A percentile compares a stretch with the other conserved stretches of the same genome.
Conservation (phyloP, 1,139 yeast species). For the Candida glucosophila region DNA sequence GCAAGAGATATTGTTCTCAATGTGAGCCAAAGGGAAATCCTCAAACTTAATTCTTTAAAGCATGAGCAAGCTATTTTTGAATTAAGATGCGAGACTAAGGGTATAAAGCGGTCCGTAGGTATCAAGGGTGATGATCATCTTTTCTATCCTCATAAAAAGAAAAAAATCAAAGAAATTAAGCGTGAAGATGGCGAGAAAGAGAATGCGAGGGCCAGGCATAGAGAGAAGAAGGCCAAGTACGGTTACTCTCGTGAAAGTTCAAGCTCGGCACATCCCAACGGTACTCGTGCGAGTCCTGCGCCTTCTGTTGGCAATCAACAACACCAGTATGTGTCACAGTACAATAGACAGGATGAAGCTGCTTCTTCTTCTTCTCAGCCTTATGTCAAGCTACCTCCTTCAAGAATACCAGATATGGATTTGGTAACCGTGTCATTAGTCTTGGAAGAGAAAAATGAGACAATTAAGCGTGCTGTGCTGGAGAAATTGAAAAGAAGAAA, state of each 20-base stretch:
- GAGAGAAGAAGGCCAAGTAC: constrained; percentile 15
- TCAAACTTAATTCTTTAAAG: constrained; percentile 50
- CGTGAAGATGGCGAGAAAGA: constrained; percentile 32
- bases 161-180: constrained; percentile 37
- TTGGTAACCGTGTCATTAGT: constrained; percentile 75
- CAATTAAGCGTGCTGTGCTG: constrained; percentile 72
- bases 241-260: constrained; percentile 12
- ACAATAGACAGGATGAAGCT: no score
- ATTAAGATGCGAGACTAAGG: constrained; percentile 63
- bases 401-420: constrained; percentile 90
- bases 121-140: constrained; percentile 82
- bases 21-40: constrained; percentile 68
- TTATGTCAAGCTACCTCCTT: constrained; percentile 78
- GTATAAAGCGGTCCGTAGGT: constrained; percentile 64
- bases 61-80: constrained; percentile 59
- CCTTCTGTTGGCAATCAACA: constrained; percentile 13
- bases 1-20: constrained; percentile 65
- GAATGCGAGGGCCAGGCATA: constrained; percentile 16
- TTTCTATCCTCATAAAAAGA: constrained; percentile 71
- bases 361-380: constrained; percentile 55
- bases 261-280: constrained; percentile 6
- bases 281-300: no score
- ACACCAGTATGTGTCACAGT: no score
- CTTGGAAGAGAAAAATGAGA: constrained; percentile 65
- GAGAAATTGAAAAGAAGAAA: constrained; percentile 73